Evolutionary conservation across 225 moss, liverwort and hornwort species (phyloP).

Genomic region (Anthoceros angustus): DNA sequence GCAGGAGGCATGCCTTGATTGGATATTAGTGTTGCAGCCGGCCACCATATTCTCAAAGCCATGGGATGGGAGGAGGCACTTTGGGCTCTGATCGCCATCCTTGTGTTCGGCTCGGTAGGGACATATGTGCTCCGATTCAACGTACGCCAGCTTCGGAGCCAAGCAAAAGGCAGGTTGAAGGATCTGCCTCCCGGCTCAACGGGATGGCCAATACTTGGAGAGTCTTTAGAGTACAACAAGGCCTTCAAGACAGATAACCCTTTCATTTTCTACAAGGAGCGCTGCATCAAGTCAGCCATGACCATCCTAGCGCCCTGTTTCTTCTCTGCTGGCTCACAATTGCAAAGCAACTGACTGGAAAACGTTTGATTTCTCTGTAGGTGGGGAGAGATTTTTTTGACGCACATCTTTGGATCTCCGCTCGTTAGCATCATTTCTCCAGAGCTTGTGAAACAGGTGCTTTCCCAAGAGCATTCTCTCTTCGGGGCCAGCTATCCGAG

Average conservation of each 20-base stretch:
- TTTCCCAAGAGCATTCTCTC: background rate
- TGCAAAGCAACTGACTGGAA: background rate
- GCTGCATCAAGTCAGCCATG: background rate
- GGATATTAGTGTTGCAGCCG: too few relatives aligned
- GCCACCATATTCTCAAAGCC: background rate
- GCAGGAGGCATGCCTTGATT: too few relatives aligned
- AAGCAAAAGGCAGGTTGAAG: background rate
- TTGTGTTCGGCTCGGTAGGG: background rate
- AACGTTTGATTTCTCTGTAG: background rate
- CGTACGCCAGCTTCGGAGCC: background rate
- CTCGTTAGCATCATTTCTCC: background rate
- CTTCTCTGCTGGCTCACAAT: background rate
- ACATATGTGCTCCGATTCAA: background rate
- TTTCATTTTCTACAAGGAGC: background rate
- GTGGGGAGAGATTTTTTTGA: constrained; percentile 1
- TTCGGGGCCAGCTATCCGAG: background rate
- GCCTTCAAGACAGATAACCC: background rate
- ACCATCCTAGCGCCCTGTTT: background rate
- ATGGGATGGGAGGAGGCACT: background rate
- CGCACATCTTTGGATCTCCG: background rate
- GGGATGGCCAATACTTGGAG: background rate
- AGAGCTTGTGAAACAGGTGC: background rate
- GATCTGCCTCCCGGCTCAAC: background rate
- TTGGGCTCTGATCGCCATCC: background rate
- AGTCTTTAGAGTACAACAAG: background rate